Conservation (phyloP, 441 rosid genomes). For the Mallotus repandus region DNA sequence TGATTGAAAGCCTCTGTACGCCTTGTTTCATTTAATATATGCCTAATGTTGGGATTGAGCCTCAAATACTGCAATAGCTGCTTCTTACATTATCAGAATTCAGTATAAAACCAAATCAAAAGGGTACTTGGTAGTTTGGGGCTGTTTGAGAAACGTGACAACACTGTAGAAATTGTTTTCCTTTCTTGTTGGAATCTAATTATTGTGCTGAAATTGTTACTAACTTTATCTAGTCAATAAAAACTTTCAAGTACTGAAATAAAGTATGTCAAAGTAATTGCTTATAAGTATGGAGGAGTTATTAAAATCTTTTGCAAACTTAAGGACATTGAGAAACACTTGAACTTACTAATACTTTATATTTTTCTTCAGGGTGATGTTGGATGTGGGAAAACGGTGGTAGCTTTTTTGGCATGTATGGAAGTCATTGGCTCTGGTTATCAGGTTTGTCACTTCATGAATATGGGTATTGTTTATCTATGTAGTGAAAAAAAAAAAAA, state of each 20-base stretch:
- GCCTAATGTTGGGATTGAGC: neutral
- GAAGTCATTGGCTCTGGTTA: conserved; percentile 91
- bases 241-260: neutral
- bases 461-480: conserved; percentile 2
- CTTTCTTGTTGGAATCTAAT: neutral
- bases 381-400: conserved; percentile 97
- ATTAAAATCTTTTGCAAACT: neutral
- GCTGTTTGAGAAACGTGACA: neutral
- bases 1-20: neutral
- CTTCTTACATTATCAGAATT: neutral
- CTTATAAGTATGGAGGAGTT: neutral
- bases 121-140: neutral
- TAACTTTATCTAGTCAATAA: neutral
- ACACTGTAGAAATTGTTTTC: neutral
- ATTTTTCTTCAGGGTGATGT: conserved; percentile 75
- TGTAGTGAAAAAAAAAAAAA: conserved; percentile 6
- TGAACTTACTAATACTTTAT: conserved; percentile 14
- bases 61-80: neutral
- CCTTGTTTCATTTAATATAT: neutral
- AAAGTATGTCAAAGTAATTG: neutral
- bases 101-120: neutral
- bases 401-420: conserved; percentile 97
- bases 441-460: conserved; percentile 63
- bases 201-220: neutral
- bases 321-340: neutral